phyloP scores from a whole-genome alignment of 352 stramenopile genomes.

The Elongisporangium undulatum region DNA sequence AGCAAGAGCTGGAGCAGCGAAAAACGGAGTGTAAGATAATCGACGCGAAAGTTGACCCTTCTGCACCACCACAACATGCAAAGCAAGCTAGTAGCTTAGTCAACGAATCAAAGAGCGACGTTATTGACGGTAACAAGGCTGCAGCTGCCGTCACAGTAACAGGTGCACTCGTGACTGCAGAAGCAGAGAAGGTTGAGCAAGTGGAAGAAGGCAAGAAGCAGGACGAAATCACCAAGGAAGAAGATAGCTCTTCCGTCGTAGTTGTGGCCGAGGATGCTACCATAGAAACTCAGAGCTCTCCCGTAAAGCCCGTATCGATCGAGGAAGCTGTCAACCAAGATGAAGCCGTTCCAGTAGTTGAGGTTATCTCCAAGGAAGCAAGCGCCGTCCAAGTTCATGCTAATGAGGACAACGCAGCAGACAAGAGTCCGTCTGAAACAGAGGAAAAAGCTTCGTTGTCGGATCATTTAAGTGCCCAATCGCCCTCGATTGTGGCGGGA shows the following conservation, averaged over 20 bases:
- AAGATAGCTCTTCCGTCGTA: too few relatives aligned
- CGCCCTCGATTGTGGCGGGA: background rate
- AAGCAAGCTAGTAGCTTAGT: background rate
- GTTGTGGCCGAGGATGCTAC: background rate
- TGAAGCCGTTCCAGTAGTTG: background rate
- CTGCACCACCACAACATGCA: slow-evolving; percentile 2
- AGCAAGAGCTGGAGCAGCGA: background rate
- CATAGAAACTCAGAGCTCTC: background rate
- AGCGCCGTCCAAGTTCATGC: background rate
- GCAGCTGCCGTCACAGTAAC: background rate
- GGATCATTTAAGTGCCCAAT: background rate
- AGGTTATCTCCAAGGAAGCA: background rate
- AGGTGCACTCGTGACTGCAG: too few relatives aligned
- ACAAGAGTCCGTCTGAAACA: background rate
- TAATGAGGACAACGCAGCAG: background rate
- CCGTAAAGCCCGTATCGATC: background rate
- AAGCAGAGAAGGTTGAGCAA: background rate
- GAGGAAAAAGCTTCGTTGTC: background rate
- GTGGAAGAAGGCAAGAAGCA: background rate
- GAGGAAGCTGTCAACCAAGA: background rate
- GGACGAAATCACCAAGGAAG: too few relatives aligned
- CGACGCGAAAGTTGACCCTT: background rate
- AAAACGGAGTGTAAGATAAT: background rate
- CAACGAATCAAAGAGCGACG: slow-evolving; percentile 1
- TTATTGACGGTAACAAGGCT: slow-evolving; percentile 9